Evolutionary conservation across 2,329 filamentous ascomycete genomes (phyloP), one percentile per base, ranked within the genome.

Genomic region (Ophidiomyces ophidiicola): DNA sequence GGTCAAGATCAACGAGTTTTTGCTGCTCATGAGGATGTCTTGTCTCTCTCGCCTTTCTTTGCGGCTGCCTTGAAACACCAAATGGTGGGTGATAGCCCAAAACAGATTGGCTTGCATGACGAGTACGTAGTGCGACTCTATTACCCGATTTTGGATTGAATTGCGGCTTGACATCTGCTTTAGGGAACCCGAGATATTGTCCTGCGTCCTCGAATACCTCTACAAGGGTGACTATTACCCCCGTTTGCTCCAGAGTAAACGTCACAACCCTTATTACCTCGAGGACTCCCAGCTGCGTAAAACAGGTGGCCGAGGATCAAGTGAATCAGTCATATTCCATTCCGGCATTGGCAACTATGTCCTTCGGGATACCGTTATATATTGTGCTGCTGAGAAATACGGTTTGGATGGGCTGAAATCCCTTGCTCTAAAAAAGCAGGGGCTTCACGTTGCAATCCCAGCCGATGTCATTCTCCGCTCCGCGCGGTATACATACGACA

Each of bases 201-300:
- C 85, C 60, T 87, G 82, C 56, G 71, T 94, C 55, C 84, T 94
- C 67, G 87, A 94, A 69, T 94, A 87, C 62, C 77, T 94, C 50
- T 94, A 94, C 79, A 93, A 92, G 70, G 85, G 83, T 50, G 86
- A 93, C 72, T 94, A 93, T 68, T 90, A 82, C 63, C 87, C 87
- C 41, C 82, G 85, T 62, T 72, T 94, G 67, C 58, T 93, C 52
- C 83, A 85, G 63, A 82, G 83, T 74, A 85, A 82, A 72, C 78
- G 79, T 62, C 80, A 77, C 58, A 80, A 83, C 69, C 81, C 80
- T 67, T 94, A 83, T 82, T 78, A 84, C 60, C 82, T 94, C 66
- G 85, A 94, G 73, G 80, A 82, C 61, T 65, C 65, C 52, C 61
- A 67, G 60, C 58, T 65, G 61, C 60, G 62, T 61, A 63, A 72